Conservation (phyloP, 1,284 basidiomycete species). For the Sphaerobolus stellatus region DNA sequence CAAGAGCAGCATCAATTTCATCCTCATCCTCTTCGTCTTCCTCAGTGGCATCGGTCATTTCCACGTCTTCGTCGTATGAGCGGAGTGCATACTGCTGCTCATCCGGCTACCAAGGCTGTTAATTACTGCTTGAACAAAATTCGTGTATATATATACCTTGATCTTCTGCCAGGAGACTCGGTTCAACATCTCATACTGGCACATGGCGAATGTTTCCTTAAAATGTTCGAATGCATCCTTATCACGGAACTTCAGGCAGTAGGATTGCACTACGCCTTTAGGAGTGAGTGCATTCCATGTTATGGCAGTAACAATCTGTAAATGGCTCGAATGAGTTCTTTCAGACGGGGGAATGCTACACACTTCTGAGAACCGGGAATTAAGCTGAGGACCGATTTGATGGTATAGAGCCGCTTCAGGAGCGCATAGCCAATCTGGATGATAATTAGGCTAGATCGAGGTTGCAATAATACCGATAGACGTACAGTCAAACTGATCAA, state of each 20-base stretch:
- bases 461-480: constrained; percentile 17
- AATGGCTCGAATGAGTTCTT: neutral
- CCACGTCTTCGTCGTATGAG: constrained; percentile 77
- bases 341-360: neutral
- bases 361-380: constrained; percentile 9
- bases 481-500: constrained; percentile 23
- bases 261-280: constrained; percentile 69
- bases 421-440: constrained; percentile 11
- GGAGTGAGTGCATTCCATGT: constrained; percentile 81
- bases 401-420: constrained; percentile 9
- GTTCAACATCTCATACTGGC: constrained; percentile 84
- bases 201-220: constrained; percentile 66
- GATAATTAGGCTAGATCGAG: neutral
- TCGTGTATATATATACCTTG: constrained; percentile 69
- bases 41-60: constrained; percentile 76
- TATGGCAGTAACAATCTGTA: constrained; percentile 49
- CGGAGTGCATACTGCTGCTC: constrained; percentile 78
- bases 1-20: constrained; percentile 64
- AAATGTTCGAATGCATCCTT: constrained; percentile 63
- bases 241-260: constrained; percentile 76
- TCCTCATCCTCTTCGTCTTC: constrained; percentile 78
- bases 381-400: constrained; percentile 7
- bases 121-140: no score
- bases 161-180: constrained; percentile 76
- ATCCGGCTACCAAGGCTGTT: constrained; percentile 47